Percentiles rank a stretch among this genome's conserved stretches.
Conservation (phyloP, 768 basidiomycete species). For the Hericium rajendrae region DNA sequence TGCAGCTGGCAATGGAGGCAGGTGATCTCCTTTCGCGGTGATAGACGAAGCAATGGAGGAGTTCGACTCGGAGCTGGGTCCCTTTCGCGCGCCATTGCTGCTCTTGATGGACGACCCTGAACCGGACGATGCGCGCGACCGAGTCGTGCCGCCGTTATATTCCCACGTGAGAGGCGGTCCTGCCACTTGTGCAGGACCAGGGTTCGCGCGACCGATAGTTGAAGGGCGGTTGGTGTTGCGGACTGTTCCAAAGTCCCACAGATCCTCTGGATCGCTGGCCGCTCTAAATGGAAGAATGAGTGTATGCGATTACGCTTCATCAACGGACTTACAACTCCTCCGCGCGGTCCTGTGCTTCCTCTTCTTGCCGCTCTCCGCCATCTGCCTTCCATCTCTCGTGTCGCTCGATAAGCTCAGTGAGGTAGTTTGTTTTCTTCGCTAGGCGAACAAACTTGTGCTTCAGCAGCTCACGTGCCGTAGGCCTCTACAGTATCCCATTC, state of each 20-base stretch:
- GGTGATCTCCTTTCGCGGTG: constrained; percentile 40
- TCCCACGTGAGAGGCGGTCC: constrained; percentile 76
- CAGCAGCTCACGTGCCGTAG: constrained; percentile 87
- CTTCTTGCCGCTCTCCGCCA: constrained; percentile 67
- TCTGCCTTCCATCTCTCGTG: constrained; percentile 91
- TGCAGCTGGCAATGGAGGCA: constrained; percentile 43
- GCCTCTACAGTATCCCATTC: constrained; percentile 48
- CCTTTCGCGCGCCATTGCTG: constrained; percentile 19
- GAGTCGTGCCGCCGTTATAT: constrained; percentile 42
- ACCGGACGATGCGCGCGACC: constrained; percentile 26
- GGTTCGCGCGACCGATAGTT: constrained; percentile 58
- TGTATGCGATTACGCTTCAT: background rate
- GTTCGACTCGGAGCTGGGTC: constrained; percentile 20
- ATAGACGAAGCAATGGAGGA: constrained; percentile 28
- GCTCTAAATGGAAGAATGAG: constrained; percentile 22
- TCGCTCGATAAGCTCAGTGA: constrained; percentile 93
- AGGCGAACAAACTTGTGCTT: constrained; percentile 94
- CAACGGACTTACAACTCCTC: constrained; percentile 50
- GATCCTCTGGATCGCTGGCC: constrained; percentile 60
- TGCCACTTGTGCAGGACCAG: constrained; percentile 44
- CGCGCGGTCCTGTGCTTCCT: constrained; percentile 52
- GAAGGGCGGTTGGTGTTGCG: constrained; percentile 45
- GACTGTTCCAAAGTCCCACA: constrained; percentile 98
- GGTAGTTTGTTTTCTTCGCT: constrained; percentile 90
- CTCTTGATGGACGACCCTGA: constrained; percentile 27